phyloP scores from a whole-genome alignment of 2,329 filamentous ascomycete species.

The Fusarium sp. region DNA sequence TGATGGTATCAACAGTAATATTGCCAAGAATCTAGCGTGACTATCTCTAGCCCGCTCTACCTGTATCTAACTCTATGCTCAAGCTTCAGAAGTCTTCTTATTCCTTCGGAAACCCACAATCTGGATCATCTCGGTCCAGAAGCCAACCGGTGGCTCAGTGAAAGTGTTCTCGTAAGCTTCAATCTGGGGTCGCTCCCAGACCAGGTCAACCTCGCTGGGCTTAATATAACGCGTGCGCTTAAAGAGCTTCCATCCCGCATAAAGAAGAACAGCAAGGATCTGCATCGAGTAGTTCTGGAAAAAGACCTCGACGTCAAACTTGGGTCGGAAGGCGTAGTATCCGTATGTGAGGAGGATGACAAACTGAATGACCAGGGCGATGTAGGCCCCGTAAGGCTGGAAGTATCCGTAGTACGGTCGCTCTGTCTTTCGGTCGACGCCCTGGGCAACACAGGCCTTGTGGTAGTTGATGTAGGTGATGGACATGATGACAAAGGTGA shows the following conservation, averaged over 20 bases:
- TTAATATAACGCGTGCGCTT: constrained; percentile 67
- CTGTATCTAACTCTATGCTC: background rate
- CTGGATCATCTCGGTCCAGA: constrained; percentile 64
- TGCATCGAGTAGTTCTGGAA: constrained; percentile 68
- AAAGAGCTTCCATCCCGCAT: constrained; percentile 70
- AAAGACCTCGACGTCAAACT: constrained; percentile 61
- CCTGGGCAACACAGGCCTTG: constrained; percentile 64
- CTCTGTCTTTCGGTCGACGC: constrained; percentile 61
- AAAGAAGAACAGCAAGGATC: constrained; percentile 65
- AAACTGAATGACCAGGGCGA: constrained; percentile 55
- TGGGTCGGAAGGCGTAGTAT: constrained; percentile 60
- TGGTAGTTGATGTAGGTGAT: constrained; percentile 60
- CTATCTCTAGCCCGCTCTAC: background rate
- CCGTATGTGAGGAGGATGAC: constrained; percentile 63
- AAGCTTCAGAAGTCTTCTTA: constrained; percentile 21
- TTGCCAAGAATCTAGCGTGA: background rate
- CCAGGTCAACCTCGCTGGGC: constrained; percentile 66
- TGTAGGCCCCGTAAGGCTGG: constrained; percentile 54
- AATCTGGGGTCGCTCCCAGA: constrained; percentile 69
- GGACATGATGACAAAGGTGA: constrained; percentile 69
- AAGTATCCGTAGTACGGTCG: constrained; percentile 67
- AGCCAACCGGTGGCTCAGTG: constrained; percentile 59
- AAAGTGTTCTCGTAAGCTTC: constrained; percentile 68
- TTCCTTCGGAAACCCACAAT: constrained; percentile 53
- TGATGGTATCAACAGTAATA: background rate